Base-by-base conservation (phyloP, 257 asterid genomes). In the Hygrophila difformis region DNA sequence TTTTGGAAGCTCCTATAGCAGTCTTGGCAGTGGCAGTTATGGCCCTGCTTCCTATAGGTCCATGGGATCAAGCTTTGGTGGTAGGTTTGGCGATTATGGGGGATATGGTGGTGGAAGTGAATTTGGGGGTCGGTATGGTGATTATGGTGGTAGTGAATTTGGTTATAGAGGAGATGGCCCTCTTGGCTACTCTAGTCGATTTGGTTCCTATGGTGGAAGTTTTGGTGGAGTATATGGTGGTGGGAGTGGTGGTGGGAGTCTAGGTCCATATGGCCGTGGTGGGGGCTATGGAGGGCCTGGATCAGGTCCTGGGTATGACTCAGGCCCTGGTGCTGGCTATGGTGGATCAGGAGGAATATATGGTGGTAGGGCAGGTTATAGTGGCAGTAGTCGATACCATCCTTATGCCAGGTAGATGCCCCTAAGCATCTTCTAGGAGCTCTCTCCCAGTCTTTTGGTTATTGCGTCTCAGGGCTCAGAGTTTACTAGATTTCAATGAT, bases 41-140 rank as follows among this genome's bases (percentile, higher is more conserved):
- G 95, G 94, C 82, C 94, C 97, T 67, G 65, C 88, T 59, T 59
- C 95, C 21, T 84, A 79, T 88, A 88, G 97, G 93, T 84, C 93
- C 15, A 61, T 75, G 66, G 89, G 96, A 22, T 78, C 94, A 35
- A 72, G 88, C 63, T 60, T 68, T 36, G 79, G 89, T 52, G 69
- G 75, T 62, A 76, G 94, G 80, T 78, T 74, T 64, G 80, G 81
- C 65, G 94, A 81, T 49, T 81, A 78, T 66, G 78, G 85, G 63
- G 92, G 86, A 37, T 76, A 76, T 17, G 70, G 80, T 47, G 76
- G 76, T 46, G 71, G 70, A 23, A 67, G 97, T 63, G 94, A 84
- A 10, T 74, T 63, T 55, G 91, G 93, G 43, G 92, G 93, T 47
- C 81, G 89, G 17, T 84, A 84, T 73, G 93, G 93, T 21, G 93